Evolutionary conservation across 495 filamentous ascomycete species (phyloP), one percentile per base, ranked within the genome.

Genomic region (Clohesyomyces aquaticus): DNA sequence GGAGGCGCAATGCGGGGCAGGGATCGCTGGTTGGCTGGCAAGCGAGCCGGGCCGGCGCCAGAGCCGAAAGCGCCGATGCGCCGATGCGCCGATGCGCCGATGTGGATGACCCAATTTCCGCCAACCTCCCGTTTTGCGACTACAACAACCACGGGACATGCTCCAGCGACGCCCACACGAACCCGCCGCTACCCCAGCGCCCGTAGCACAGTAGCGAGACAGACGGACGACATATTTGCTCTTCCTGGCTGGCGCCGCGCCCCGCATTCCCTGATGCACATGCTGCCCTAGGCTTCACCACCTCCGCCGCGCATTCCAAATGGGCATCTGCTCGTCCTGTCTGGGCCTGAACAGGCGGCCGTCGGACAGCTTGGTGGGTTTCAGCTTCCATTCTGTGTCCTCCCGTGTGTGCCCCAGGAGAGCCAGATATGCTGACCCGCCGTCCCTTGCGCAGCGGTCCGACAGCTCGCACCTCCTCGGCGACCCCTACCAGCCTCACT

Each of bases 251-350:
- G 6, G 32, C 32, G 6, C 32, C 6, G 32, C 32, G 32, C 6
- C 19, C 12, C 50, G 22, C 42, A 19, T 43, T 49, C 41, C 54
- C 11, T 19, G 54, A 12, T 25, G 14, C 59, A 14, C 27, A 26
- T 14, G n/a, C 49, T 26, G 23, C 6, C 27, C 11, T 28, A 28
- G 41, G n/a, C 41, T 19, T 45, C 53, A 27, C n/a, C 14, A 12
- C n/a, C 19, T 58, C 27, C 8, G 4, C 43, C 23, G 18, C 61
- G 18, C 66, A 65, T 61, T 56, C 66, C 55, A n/a, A n/a, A 77
- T 77, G 75, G 75, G 75, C 43, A 58, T 73, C 60, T 77, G 75
- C 66, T 54, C 68, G 16, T 77, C 75, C 61, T 77, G 75, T 56
- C 72, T 77, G 25, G 62, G 74, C 61, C 71, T 77, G 43, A 63